phyloP scores from a whole-genome alignment of 257 asterid species.

The Lantana camara region DNA sequence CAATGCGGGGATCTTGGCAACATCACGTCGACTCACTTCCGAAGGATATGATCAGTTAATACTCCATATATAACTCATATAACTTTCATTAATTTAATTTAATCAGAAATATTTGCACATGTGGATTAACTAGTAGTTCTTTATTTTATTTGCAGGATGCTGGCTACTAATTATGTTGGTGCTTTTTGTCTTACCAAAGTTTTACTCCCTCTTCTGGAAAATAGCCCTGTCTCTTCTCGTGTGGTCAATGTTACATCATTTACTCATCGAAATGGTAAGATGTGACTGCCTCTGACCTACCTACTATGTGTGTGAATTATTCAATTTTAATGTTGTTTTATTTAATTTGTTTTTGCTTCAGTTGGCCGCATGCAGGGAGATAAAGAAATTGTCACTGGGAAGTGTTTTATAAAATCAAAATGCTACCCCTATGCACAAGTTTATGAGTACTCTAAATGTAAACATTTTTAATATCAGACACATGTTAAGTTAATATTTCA shows the following conservation, averaged over 20 bases:
- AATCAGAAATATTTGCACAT: background rate
- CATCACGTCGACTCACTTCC: slow-evolving; percentile 61
- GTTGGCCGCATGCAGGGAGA: slow-evolving; percentile 54
- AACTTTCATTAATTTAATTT: background rate
- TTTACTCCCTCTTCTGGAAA: slow-evolving; percentile 73
- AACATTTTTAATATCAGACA: slow-evolving; percentile 32
- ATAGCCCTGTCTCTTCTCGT: slow-evolving; percentile 74
- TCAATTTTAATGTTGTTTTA: background rate
- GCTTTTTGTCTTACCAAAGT: slow-evolving; percentile 79
- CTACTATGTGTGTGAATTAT: background rate
- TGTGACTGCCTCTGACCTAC: background rate
- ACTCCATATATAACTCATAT: slow-evolving; percentile 16
- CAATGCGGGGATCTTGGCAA: slow-evolving; percentile 91
- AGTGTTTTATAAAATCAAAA: slow-evolving; percentile 40
- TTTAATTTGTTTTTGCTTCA: slow-evolving; percentile 27
- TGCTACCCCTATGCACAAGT: slow-evolving; percentile 66
- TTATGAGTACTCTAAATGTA: slow-evolving; percentile 90
- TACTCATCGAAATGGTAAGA: slow-evolving; percentile 83
- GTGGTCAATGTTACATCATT: slow-evolving; percentile 88
- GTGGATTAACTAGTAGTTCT: slow-evolving; percentile 7
- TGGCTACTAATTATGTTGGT: slow-evolving; percentile 85
- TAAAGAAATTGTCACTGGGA: slow-evolving; percentile 63
- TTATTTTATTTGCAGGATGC: slow-evolving; percentile 72
- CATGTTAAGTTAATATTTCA: background rate
- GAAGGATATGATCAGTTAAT: slow-evolving; percentile 79